Evolutionary conservation across 1,139 yeast species (phyloP).

Genomic region (Blastobotrys arbuscula): DNA sequence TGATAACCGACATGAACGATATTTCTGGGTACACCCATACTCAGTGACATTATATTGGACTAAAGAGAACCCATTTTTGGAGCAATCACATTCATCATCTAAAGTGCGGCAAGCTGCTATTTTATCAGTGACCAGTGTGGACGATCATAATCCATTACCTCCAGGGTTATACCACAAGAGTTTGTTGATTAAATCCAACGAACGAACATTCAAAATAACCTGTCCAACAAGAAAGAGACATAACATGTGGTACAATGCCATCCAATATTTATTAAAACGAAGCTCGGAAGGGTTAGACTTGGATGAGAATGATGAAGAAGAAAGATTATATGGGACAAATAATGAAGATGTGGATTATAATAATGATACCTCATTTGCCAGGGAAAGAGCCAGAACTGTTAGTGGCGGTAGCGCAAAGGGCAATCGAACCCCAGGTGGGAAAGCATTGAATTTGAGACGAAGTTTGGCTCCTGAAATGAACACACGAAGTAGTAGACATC

Average conservation of each 20-base stretch:
- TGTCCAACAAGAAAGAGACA: conserved; percentile 87
- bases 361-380: conserved; percentile 19
- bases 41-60: conserved; percentile 91
- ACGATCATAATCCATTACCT: conserved; percentile 83
- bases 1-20: conserved; percentile 81
- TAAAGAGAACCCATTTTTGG: conserved; percentile 68
- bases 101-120: conserved; percentile 73
- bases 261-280: conserved; percentile 68
- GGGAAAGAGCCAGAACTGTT: conserved; percentile 22
- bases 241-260: conserved; percentile 85
- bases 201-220: conserved; percentile 67
- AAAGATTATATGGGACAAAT: conserved; percentile 11
- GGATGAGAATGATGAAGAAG: conserved; percentile 31
- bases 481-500: conserved; percentile 17
- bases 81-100: conserved; percentile 54
- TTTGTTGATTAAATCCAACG: conserved; percentile 67
- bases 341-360: conserved; percentile 7
- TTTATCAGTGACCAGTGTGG: conserved; percentile 68
- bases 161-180: conserved; percentile 86
- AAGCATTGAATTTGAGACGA: conserved; percentile 25
- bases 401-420: conserved; percentile 17
- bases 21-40: conserved; percentile 96
- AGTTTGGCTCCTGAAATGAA: conserved; percentile 32
- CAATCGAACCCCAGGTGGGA: conserved; percentile 6
- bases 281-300: conserved; percentile 56